Conservation (phyloP, 2,329 filamentous ascomycete species). For the Diaporthe vaccinii region DNA sequence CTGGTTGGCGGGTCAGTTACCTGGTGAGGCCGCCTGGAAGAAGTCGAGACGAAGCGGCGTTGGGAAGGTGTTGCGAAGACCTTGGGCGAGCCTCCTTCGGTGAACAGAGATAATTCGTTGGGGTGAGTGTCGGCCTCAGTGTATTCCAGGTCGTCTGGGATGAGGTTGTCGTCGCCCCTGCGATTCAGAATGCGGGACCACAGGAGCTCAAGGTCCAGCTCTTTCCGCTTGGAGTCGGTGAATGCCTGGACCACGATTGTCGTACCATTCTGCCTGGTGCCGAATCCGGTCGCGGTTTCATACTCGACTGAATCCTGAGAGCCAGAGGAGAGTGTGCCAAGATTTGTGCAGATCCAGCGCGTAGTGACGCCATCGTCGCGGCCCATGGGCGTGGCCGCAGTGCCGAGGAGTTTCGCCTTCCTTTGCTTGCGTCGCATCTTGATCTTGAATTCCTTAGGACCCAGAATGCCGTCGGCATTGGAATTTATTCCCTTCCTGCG, state of each 20-base stretch:
- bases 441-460: constrained; percentile 90
- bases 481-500: constrained; percentile 81
- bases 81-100: constrained; percentile 37
- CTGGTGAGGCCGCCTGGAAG: constrained; percentile 39
- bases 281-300: constrained; percentile 82
- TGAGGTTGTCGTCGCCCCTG: constrained; percentile 33
- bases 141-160: constrained; percentile 40
- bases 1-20: constrained; percentile 39
- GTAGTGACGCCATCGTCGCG: constrained; percentile 90
- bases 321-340: constrained; percentile 77
- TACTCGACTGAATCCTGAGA: constrained; percentile 56
- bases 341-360: constrained; percentile 96
- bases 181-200: constrained; percentile 60
- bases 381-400: constrained; percentile 72
- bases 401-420: constrained; percentile 84
- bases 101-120: constrained; percentile 35
- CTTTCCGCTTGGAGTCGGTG: constrained; percentile 65
- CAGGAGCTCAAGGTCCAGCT: constrained; percentile 66
- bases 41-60: constrained; percentile 44
- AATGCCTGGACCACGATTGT: constrained; percentile 71
- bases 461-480: constrained; percentile 88
- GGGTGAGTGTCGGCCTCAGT: constrained; percentile 42
- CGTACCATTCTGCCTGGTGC: constrained; percentile 62
- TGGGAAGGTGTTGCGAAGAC: constrained; percentile 35
- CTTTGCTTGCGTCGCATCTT: constrained; percentile 86